These are phyloP conservation scores for Clarireedia monteithiana DNA, from an alignment of 2,329 filamentous ascomycete species.

Conservation along the genomic window DNA sequence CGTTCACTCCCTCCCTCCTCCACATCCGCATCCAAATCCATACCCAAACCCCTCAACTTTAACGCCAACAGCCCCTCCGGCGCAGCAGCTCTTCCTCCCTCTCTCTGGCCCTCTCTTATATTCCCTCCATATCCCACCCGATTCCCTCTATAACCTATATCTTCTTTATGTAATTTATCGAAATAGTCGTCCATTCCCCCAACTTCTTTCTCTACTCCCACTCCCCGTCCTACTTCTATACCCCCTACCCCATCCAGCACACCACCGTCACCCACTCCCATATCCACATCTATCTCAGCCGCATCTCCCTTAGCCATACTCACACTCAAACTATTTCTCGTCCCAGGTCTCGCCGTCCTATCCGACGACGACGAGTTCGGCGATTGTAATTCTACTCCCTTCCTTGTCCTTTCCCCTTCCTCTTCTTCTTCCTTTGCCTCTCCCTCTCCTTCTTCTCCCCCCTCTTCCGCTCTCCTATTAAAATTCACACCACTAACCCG, in stretches of 20 bases:
- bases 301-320: neutral
- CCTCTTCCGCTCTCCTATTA: too few relatives aligned
- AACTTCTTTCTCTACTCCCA: neutral
- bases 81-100: constrained; percentile 23
- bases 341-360: neutral
- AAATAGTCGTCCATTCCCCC: constrained; percentile 37
- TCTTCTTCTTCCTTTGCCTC: too few relatives aligned
- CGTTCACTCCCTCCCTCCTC: neutral
- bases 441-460: too few relatives aligned
- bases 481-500: too few relatives aligned
- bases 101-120: constrained; percentile 25
- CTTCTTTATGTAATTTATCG: constrained; percentile 60
- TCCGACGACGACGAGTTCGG: neutral
- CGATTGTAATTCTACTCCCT: neutral
- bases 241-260: too few relatives aligned
- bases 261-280: constrained; percentile 5
- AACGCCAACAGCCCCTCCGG: constrained; percentile 64
- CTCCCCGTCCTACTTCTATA: too few relatives aligned
- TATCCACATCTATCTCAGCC: neutral
- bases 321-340: neutral
- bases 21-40: neutral
- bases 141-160: constrained; percentile 52
- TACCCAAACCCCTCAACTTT: constrained; percentile 46
- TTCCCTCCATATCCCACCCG: too few relatives aligned
- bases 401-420: too few relatives aligned